phyloP scores from a whole-genome alignment of 139 green algal species.

The Diplosphaera chodatii region DNA sequence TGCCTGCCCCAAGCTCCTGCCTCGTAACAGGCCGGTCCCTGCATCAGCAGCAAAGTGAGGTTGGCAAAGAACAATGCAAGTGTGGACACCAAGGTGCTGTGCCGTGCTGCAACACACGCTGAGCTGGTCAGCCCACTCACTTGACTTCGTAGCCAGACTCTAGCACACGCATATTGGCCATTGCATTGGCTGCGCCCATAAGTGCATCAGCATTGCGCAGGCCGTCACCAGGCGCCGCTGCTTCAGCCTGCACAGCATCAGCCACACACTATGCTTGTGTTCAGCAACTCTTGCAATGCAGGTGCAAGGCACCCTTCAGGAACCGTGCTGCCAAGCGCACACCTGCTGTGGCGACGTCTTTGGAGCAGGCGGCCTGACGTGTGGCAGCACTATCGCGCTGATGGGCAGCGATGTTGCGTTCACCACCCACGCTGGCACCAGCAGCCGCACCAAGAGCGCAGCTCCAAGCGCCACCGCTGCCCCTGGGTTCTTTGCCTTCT shows the following conservation, averaged over 20 bases:
- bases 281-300: too few relatives aligned
- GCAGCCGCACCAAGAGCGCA: constrained; percentile 50
- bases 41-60: too few relatives aligned
- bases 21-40: not conserved
- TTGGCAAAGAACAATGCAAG: too few relatives aligned
- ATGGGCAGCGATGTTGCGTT: constrained; percentile 67
- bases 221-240: not conserved
- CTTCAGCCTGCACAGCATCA: not conserved
- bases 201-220: not conserved
- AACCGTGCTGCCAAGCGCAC: not conserved
- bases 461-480: constrained; percentile 43
- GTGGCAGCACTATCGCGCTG: constrained; percentile 33
- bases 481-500: constrained; percentile 36
- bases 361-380: constrained; percentile 5
- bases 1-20: not conserved
- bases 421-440: constrained; percentile 64
- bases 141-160: not conserved
- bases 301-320: too few relatives aligned
- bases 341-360: not conserved
- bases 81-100: not conserved
- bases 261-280: too few relatives aligned
- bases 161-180: not conserved
- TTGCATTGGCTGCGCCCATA: not conserved
- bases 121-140: not conserved
- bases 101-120: not conserved